phyloP scores from a whole-genome alignment of 208 protist species.

The Ichthyophonus hoferi region DNA sequence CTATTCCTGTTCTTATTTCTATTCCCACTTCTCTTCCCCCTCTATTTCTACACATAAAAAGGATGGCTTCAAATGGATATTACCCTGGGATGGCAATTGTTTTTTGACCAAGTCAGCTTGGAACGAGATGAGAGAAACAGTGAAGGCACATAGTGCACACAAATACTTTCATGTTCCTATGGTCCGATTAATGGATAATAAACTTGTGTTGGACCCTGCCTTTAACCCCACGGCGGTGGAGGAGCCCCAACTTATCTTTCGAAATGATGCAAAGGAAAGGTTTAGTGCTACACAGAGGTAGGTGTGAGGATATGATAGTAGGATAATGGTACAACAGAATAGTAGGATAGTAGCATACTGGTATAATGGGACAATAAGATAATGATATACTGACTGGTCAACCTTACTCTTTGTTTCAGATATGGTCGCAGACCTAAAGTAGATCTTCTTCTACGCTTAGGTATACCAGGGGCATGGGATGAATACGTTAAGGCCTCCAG shows the following conservation, averaged over 20 bases:
- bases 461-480: slow-evolving; percentile 23
- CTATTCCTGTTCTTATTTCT: too few species aligned
- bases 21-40: too few species aligned
- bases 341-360: too few species aligned
- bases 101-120: slow-evolving; percentile 8
- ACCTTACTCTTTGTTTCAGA: not conserved
- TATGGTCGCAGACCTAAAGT: slow-evolving; percentile 36
- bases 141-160: not conserved
- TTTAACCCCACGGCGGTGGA: not conserved
- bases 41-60: not conserved
- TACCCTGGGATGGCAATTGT: slow-evolving; percentile 25
- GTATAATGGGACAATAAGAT: too few species aligned
- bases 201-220: not conserved
- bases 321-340: too few species aligned
- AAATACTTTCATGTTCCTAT: slow-evolving; percentile 34
- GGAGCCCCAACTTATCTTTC: slow-evolving; percentile 27
- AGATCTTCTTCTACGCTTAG: slow-evolving; percentile 14
- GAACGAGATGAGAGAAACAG: slow-evolving; percentile 4
- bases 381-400: too few species aligned
- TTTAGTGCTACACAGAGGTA: not conserved
- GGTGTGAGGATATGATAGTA: too few species aligned
- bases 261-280: not conserved
- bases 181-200: slow-evolving; percentile 1
- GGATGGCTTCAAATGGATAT: not conserved
- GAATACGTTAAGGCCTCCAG: not conserved